phyloP scores from a whole-genome alignment of 495 filamentous ascomycete genomes.

The Xylaria bambusicola region DNA sequence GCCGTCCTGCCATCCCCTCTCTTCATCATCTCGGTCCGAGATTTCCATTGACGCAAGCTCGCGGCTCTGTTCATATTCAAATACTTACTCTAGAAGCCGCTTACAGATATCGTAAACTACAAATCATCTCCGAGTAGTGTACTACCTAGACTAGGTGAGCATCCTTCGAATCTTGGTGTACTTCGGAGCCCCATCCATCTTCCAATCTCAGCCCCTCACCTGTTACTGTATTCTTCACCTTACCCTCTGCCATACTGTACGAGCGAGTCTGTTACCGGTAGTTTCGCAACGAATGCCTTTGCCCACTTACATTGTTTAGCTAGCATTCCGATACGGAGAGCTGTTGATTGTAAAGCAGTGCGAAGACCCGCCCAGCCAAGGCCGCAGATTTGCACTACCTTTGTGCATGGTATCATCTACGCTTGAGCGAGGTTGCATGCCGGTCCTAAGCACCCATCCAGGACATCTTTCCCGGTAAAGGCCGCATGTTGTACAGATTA shows the following conservation, averaged over 20 bases:
- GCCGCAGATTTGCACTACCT: neutral
- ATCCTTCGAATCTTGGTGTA: too few species aligned
- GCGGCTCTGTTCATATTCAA: too few species aligned
- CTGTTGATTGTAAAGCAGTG: neutral
- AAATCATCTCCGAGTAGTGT: neutral
- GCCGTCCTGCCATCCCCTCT: neutral
- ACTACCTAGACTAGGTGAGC: neutral
- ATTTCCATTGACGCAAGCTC: too few species aligned
- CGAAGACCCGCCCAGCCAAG: too few species aligned
- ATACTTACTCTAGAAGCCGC: too few species aligned
- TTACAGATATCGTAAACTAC: too few species aligned
- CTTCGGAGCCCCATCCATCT: neutral
- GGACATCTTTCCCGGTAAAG: neutral
- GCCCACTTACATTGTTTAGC: neutral
- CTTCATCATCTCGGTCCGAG: too few species aligned
- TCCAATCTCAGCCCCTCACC: constrained; percentile 8
- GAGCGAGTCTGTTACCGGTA: too few species aligned
- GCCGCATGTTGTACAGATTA: neutral
- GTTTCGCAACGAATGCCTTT: constrained; percentile 2
- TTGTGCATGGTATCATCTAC: neutral
- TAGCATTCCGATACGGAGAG: neutral
- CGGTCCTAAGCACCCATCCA: neutral
- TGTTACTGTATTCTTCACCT: neutral
- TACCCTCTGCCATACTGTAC: neutral
- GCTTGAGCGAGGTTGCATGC: neutral